phyloP scores from a whole-genome alignment of 352 stramenopile genomes.

The Phytophthora citricola region DNA sequence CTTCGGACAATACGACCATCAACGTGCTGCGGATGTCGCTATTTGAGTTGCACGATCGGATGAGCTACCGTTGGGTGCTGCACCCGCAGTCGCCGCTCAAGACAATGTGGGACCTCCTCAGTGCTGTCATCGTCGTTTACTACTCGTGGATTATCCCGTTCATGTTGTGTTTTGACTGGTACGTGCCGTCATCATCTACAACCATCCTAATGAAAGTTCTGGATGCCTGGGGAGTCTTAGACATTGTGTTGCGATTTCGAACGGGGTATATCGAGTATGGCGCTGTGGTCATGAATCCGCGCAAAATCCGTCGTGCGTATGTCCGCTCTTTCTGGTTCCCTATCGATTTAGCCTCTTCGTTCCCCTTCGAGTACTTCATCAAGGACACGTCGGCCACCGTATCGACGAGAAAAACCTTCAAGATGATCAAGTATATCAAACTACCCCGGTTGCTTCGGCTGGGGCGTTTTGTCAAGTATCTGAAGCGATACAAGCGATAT shows the following conservation, averaged over 20 bases:
- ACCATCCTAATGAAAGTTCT: slow-evolving; percentile 54
- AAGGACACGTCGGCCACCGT: slow-evolving; percentile 34
- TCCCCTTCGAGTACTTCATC: slow-evolving; percentile 68
- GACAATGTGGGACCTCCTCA: slow-evolving; percentile 64
- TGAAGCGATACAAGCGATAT: slow-evolving; percentile 69
- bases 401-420: slow-evolving; percentile 73
- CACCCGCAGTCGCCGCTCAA: slow-evolving; percentile 63
- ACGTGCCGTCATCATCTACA: slow-evolving; percentile 32
- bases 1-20: slow-evolving; percentile 33
- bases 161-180: slow-evolving; percentile 79
- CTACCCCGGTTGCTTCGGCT: slow-evolving; percentile 62
- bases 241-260: slow-evolving; percentile 63
- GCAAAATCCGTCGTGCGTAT: slow-evolving; percentile 52
- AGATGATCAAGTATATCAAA: slow-evolving; percentile 82
- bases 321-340: slow-evolving; percentile 67
- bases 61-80: slow-evolving; percentile 56
- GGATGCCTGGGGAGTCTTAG: slow-evolving; percentile 55
- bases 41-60: slow-evolving; percentile 60
- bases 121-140: slow-evolving; percentile 61
- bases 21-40: slow-evolving; percentile 77
- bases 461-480: slow-evolving; percentile 63
- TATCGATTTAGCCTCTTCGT: slow-evolving; percentile 62
- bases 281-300: slow-evolving; percentile 62
- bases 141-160: slow-evolving; percentile 81
- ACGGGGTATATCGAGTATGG: slow-evolving; percentile 69